Base-by-base conservation (phyloP, 495 filamentous ascomycete species). In the Penicillium desertorum region DNA sequence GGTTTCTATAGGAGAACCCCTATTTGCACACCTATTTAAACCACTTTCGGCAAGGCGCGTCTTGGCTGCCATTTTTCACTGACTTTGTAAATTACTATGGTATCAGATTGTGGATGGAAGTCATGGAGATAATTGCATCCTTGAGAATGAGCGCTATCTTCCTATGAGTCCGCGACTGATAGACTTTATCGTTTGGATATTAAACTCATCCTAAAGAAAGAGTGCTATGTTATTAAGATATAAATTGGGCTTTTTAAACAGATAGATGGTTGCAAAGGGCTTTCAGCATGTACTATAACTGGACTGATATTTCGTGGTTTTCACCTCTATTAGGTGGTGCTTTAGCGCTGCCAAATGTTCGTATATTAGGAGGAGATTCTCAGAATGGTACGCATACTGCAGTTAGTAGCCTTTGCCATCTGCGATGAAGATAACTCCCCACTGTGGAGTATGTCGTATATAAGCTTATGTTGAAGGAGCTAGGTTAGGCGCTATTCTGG, bases 351-450 rank as follows among this genome's bases (percentile, higher is more conserved):
- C 69, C 59, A 58, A 67, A 70, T n/a, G 54, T 54, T 20, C 57
- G 47, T 57, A 73, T 53, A 55, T 68, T 71, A 22, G 34, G 63
- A 64, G 39, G 43, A 54, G 45, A 67, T 63, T 45, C 49, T 54
- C 54, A 32, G 32, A 55, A 74, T 59, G 12, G 57, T 61, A 29
- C 58, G 57, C 22, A 34, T 54, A 44, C 57, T 62, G 54, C 22
- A 64, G 14, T 54, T 48, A 61, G 62, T 30, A 30, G 29, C 4
- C 30, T 34, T 4, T 34, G 30, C 30, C 30, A 34, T 34, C 30
- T 34, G 30, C 30, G 11, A 34, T 34, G 4, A 4, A 34, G 30
- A 34, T 34, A 34, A 11, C 10, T 14, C 30, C 10, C 30, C 30
- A 34, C 30, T 34, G 30, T 4, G 30, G 30, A 12, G 10, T 10